Percentiles rank a stretch among this genome's conserved stretches.
Evolutionary conservation across 768 basidiomycete species (phyloP).

Genomic region (Leccinum arenicola): DNA sequence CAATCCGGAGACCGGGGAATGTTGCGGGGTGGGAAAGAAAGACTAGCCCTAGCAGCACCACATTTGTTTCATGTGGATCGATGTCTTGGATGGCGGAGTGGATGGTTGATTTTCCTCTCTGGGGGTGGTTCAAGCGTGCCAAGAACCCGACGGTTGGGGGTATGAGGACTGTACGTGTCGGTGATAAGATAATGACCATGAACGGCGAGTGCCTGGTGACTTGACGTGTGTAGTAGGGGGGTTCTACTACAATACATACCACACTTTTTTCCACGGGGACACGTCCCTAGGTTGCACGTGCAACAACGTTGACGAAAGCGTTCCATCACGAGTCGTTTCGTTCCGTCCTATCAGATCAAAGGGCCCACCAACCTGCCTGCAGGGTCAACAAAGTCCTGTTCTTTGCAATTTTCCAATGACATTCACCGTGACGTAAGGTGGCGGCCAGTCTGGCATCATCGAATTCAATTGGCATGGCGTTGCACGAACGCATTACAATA

Average conservation of each 20-base stretch:
- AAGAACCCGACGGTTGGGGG: background rate
- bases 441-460: background rate
- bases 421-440: background rate
- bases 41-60: background rate
- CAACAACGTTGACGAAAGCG: background rate
- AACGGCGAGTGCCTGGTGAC: background rate
- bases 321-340: background rate
- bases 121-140: constrained; percentile 22
- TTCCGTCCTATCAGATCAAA: background rate
- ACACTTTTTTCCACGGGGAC: constrained; percentile 6
- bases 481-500: background rate
- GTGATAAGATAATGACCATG: background rate
- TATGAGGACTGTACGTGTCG: constrained; percentile 9
- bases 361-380: background rate
- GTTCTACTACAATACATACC: background rate
- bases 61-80: background rate
- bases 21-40: constrained; percentile 25
- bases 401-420: constrained; percentile 13
- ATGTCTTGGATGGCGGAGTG: background rate
- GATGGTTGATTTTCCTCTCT: background rate
- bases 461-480: background rate
- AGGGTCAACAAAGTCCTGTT: background rate
- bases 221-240: background rate
- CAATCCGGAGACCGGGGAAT: constrained; percentile 17
- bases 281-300: constrained; percentile 8